Evolutionary conservation across 2,329 filamentous ascomycete species (phyloP).

Genomic region (Mollisiaceae sp.): DNA sequence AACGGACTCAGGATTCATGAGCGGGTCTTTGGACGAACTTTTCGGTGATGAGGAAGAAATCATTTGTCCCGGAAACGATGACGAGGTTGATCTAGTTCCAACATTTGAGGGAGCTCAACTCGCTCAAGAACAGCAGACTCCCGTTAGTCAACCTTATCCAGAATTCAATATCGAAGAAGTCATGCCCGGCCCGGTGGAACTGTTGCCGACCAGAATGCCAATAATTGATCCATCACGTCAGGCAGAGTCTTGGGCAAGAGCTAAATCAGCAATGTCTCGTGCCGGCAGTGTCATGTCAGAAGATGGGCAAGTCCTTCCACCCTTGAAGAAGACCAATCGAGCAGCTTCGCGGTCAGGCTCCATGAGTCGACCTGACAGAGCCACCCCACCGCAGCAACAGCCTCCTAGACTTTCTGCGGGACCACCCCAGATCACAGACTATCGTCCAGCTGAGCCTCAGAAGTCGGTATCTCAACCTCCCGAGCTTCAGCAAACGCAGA

Average conservation of each 20-base stretch:
- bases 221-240: slow-evolving; percentile 26
- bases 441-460: slow-evolving; percentile 12
- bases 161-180: slow-evolving; percentile 44
- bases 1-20: slow-evolving; percentile 83
- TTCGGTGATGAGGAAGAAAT: slow-evolving; percentile 62
- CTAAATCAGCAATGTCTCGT: slow-evolving; percentile 43
- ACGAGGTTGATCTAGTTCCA: slow-evolving; percentile 43
- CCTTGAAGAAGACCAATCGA: slow-evolving; percentile 29
- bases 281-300: slow-evolving; percentile 39
- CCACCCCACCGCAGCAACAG: slow-evolving; percentile 4
- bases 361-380: slow-evolving; percentile 17
- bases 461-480: slow-evolving; percentile 6
- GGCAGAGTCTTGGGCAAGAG: slow-evolving; percentile 32
- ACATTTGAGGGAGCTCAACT: slow-evolving; percentile 39
- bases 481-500: slow-evolving; percentile 9
- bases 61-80: slow-evolving; percentile 44
- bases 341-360: slow-evolving; percentile 20
- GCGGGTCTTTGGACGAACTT: slow-evolving; percentile 64
- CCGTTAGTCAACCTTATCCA: slow-evolving; percentile 28
- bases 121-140: slow-evolving; percentile 16
- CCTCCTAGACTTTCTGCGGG: neutral
- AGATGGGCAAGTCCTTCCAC: slow-evolving; percentile 38
- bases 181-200: slow-evolving; percentile 48
- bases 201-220: slow-evolving; percentile 46
- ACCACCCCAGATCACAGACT: slow-evolving; percentile 8